These are phyloP conservation scores for Xylariaceae sp. DNA, from an alignment of 2,329 filamentous ascomycete genomes.

Conservation along the genomic window DNA sequence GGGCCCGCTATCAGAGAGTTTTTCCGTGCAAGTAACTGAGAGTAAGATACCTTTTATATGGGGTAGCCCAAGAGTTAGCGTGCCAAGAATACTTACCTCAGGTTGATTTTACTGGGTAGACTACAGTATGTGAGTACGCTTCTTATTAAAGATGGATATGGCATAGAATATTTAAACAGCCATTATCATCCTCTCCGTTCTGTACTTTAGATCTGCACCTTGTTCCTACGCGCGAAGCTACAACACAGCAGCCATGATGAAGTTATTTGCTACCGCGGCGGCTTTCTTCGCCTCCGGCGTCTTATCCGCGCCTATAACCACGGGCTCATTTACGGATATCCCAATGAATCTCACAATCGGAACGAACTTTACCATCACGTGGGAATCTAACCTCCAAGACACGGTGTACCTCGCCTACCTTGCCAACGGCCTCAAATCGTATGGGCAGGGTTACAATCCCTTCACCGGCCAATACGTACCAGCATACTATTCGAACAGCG, in stretches of 20 bases:
- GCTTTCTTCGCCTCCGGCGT: constrained; percentile 21
- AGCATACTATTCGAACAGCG: constrained; percentile 16
- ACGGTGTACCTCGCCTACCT: constrained; percentile 19
- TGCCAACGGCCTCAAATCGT: constrained; percentile 20
- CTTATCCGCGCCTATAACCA: constrained; percentile 18
- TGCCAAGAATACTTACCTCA: too few relatives aligned
- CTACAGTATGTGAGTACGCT: constrained; percentile 16
- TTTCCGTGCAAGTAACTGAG: too few relatives aligned
- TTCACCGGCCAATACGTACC: constrained; percentile 10
- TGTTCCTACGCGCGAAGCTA: constrained; percentile 19
- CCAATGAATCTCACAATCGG: constrained; percentile 21
- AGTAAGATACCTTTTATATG: too few relatives aligned
- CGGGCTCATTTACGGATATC: constrained; percentile 19
- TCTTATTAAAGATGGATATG: constrained; percentile 17
- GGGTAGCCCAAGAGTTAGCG: too few relatives aligned
- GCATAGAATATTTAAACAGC: constrained; percentile 18
- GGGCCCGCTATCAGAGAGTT: too few relatives aligned
- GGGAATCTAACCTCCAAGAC: constrained; percentile 19
- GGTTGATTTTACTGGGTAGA: too few relatives aligned
- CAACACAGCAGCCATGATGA: constrained; percentile 21
- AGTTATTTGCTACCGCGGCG: constrained; percentile 20
- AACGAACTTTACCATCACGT: constrained; percentile 23
- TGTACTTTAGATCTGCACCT: constrained; percentile 17
- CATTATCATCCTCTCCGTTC: constrained; percentile 19
- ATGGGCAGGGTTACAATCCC: constrained; percentile 17